These are phyloP conservation scores for Lathyrus sativus DNA, from an alignment of 306 rosid species.

Conservation along the genomic window DNA sequence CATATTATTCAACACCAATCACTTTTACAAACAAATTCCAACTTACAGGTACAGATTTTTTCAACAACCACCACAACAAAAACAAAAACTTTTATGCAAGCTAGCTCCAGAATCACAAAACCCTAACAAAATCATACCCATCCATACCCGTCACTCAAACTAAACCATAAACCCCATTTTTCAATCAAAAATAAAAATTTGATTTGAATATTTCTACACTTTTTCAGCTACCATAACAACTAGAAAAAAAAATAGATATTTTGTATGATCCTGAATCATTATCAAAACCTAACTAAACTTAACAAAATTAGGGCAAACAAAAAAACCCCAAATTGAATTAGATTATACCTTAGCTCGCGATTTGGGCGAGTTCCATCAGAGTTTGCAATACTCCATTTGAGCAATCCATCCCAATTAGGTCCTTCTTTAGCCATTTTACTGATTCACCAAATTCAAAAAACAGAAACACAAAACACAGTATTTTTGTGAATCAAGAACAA, in stretches of 20 bases:
- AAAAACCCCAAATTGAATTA: not conserved
- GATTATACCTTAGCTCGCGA: conserved; percentile 56
- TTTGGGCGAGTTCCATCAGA: conserved; percentile 74
- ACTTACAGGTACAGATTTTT: not conserved
- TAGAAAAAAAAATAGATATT: not conserved
- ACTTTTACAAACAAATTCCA: not conserved
- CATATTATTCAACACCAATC: conserved; percentile 22
- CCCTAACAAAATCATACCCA: not conserved
- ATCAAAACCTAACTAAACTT: not conserved
- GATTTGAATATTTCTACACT: not conserved
- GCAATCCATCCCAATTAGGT: conserved; percentile 90
- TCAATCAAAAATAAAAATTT: not conserved
- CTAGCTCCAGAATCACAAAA: conserved; percentile 37
- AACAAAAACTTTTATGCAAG: not conserved
- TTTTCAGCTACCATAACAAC: not conserved
- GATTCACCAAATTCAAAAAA: not conserved
- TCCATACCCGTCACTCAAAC: not conserved
- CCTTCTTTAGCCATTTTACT: conserved; percentile 68
- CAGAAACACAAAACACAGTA: not conserved
- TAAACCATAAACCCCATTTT: not conserved
- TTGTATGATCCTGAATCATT: not conserved
- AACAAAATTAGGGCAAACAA: not conserved
- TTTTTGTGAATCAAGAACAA: not conserved
- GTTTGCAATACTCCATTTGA: conserved; percentile 82
- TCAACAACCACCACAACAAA: not conserved